Evolutionary conservation across 2,329 filamentous ascomycete species (phyloP).

Genomic region (Endoconidiophora polonica): DNA sequence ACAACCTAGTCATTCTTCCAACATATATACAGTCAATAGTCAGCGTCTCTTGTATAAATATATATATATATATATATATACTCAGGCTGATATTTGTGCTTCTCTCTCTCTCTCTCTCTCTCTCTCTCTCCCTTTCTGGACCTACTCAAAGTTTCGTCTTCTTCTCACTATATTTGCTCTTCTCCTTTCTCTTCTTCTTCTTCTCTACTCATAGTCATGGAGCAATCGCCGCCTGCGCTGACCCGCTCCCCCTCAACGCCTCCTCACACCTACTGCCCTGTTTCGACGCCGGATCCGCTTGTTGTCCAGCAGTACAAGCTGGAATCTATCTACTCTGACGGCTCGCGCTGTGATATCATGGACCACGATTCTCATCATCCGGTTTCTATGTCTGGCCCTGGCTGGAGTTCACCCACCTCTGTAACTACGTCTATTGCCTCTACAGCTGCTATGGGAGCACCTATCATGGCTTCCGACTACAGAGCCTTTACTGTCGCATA

Average conservation of each 20-base stretch:
- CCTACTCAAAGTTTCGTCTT: background rate
- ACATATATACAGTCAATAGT: background rate
- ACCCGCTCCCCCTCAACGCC: conserved; percentile 15
- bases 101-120: background rate
- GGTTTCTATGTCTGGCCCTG: conserved; percentile 25
- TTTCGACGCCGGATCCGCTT: conserved; percentile 28
- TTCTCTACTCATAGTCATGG: conserved; percentile 12
- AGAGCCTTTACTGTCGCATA: conserved; percentile 24
- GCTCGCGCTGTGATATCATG: conserved; percentile 22
- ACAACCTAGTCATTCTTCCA: no score
- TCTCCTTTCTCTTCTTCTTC: background rate
- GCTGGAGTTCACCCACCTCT: conserved; percentile 26
- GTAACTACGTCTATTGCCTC: conserved; percentile 24
- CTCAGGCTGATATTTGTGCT: background rate
- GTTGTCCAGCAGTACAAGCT: conserved; percentile 25
- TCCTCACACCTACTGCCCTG: conserved; percentile 26
- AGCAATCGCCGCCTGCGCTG: conserved; percentile 15
- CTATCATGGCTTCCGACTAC: conserved; percentile 31
- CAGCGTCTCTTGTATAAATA: background rate
- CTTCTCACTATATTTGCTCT: background rate
- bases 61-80: conserved; percentile 1
- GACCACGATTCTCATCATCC: conserved; percentile 21
- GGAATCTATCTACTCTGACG: conserved; percentile 21
- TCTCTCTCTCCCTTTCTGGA: background rate
- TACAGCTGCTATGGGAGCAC: conserved; percentile 27